These are phyloP conservation scores for Tricholoma sp. DNA, from an alignment of 768 basidiomycete genomes.

Conservation along the genomic window DNA sequence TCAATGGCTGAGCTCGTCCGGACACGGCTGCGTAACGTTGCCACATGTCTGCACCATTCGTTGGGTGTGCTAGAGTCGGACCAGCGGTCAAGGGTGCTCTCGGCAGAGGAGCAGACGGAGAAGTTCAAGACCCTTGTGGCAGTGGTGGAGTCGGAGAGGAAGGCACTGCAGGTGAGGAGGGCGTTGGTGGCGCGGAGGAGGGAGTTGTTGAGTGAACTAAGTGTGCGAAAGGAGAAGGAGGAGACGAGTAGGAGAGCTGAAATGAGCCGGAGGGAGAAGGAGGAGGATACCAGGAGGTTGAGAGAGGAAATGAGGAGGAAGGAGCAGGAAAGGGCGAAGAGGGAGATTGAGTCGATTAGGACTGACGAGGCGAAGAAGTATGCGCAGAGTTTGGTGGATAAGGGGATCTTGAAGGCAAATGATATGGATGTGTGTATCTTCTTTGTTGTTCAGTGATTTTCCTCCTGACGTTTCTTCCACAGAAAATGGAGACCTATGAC, in stretches of 20 bases:
- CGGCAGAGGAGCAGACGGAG: conserved; percentile 54
- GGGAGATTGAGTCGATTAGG: conserved; percentile 75
- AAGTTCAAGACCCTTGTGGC: conserved; percentile 56
- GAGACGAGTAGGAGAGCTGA: conserved; percentile 79
- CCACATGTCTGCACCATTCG: conserved; percentile 66
- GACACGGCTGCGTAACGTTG: conserved; percentile 74
- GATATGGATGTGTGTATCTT: conserved; percentile 58
- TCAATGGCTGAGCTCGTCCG: conserved; percentile 68
- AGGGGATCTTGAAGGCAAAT: conserved; percentile 58
- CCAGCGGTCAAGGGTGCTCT: conserved; percentile 30
- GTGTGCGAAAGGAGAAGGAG: conserved; percentile 83
- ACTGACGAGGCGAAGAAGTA: conserved; percentile 86
- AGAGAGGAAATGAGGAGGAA: conserved; percentile 61
- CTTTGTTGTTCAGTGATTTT: conserved; percentile 4
- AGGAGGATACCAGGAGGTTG: conserved; percentile 56
- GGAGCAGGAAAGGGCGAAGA: conserved; percentile 59
- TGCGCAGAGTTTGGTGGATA: conserved; percentile 76
- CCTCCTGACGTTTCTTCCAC: conserved; percentile 3
- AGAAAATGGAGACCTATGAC: conserved; percentile 82
- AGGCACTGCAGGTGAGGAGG: conserved; percentile 70
- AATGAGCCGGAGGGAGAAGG: conserved; percentile 55
- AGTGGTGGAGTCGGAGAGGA: conserved; percentile 69
- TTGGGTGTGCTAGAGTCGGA: conserved; percentile 50
- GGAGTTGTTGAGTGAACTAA: conserved; percentile 80
- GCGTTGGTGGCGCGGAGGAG: conserved; percentile 81